Evolutionary conservation across 257 asterid species (phyloP).

Genomic region (Solanum commersonii): DNA sequence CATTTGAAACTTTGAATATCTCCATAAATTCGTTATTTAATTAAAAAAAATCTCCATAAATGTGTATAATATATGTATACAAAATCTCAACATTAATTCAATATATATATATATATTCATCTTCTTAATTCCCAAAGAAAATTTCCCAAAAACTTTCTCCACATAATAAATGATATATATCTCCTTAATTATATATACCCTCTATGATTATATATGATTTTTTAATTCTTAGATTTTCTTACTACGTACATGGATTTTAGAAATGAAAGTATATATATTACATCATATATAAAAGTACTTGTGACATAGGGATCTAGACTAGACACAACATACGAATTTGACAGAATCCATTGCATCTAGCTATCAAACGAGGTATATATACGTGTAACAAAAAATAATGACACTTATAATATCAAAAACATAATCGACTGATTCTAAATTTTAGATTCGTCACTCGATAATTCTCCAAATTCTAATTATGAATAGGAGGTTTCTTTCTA

Average conservation of each 20-base stretch:
- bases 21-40: background rate
- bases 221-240: background rate
- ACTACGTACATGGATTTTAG: background rate
- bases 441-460: background rate
- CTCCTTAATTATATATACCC: background rate
- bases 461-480: background rate
- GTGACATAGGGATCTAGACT: background rate
- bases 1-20: background rate
- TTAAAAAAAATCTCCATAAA: background rate
- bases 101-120: background rate
- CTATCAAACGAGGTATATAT: background rate
- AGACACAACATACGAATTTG: background rate
- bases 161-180: no score
- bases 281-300: background rate
- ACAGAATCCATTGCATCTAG: background rate
- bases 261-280: background rate
- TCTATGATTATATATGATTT: background rate
- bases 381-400: background rate
- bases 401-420: background rate
- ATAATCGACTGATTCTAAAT: background rate
- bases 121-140: background rate
- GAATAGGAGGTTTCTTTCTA: conserved; percentile 23
- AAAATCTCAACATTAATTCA: background rate
- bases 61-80: background rate
- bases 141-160: background rate